phyloP scores from a whole-genome alignment of 1,284 basidiomycete species.

The Cerioporus squamosus region DNA sequence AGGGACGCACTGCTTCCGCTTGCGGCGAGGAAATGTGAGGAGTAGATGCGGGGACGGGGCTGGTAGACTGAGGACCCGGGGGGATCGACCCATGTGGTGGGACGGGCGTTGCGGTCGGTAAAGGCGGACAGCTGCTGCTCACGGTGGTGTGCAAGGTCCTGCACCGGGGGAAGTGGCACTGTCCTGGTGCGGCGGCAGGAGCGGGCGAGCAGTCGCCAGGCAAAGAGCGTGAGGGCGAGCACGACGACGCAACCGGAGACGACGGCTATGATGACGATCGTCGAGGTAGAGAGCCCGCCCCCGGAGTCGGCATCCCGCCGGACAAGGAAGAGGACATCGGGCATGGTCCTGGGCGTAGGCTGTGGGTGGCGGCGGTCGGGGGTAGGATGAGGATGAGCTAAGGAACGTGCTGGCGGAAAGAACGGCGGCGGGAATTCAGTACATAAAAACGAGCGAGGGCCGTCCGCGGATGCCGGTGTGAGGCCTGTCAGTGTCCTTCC shows the following conservation, averaged over 20 bases:
- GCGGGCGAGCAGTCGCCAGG: conserved; percentile 44
- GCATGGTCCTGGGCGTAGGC: conserved; percentile 10
- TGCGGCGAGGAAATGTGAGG: conserved; percentile 16
- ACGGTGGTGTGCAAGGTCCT: conserved; percentile 62
- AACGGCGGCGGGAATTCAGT: conserved; percentile 7
- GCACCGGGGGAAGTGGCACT: conserved; percentile 58
- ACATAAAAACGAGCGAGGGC: conserved; percentile 15
- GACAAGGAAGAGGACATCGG: conserved; percentile 11
- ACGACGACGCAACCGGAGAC: conserved; percentile 46
- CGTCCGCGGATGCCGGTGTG: conserved; percentile 12
- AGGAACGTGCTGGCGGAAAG: conserved; percentile 22
- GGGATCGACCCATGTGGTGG: conserved; percentile 27
- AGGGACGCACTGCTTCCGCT: conserved; percentile 36
- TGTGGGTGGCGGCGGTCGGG: conserved; percentile 4
- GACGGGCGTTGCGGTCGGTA: conserved; percentile 24
- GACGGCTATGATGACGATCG: conserved; percentile 49
- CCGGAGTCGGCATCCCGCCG: conserved; percentile 22
- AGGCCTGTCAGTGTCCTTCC: background rate
- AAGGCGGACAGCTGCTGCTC: conserved; percentile 46
- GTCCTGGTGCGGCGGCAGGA: conserved; percentile 35
- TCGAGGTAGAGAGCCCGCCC: conserved; percentile 40
- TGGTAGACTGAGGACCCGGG: background rate
- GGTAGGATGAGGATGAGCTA: conserved; percentile 2
- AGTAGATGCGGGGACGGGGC: conserved; percentile 17
- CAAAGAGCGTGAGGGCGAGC: conserved; percentile 42